Evolutionary conservation across 1,284 basidiomycete genomes (phyloP), one percentile per base, ranked within the genome.

Genomic region (Apiotrichum domesticum): DNA sequence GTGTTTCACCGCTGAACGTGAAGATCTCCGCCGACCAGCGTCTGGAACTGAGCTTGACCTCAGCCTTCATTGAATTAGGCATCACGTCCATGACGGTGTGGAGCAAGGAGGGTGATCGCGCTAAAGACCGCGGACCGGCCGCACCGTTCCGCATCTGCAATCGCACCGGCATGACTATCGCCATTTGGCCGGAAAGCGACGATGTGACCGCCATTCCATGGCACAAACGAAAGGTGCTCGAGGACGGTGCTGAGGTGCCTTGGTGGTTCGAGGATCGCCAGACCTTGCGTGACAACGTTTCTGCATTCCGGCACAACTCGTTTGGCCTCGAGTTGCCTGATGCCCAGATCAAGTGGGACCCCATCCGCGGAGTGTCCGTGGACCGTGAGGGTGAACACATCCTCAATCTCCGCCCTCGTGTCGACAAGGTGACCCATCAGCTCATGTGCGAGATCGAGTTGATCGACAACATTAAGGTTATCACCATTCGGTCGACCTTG

Each of bases 181-280:
- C 85, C 49, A 75, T 96, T 21, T 93, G 90, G 89, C 84, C 89
- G 10, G 90, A 92, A 66, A 73, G 80, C 10, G 58, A 60, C 35
- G 62, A 63, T 43, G 43, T 51, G 9, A 15, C 44, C 3, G 33
- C 44, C 13, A 63, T 63, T n/a, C 62, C 62, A 1, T 63, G 54
- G 54, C 49, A 59, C 49, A 59, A 59, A 43, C 62, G 62, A 21
- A 78, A 79, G 55, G 66, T 74, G 29, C 67, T 83, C 3, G 79
- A 79, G 11, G 84, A 94, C 63, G 87, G 88, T 46, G 82, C 88
- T 63, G 85, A 83, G 2, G 80, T 90, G 13, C 95, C 98, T 51
- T 99, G 96, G 96, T 82, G 93, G 56, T 98, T 99, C 68, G 93
- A 98, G 71, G 95, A 98, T 68, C 95, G 92, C 87, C 88, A 88